Percentiles rank a stretch among this genome's conserved stretches.
These are phyloP conservation scores for Coemansia sp. DNA, from an alignment of 192 early-diverging fungal genomes.

Conservation along the genomic window DNA sequence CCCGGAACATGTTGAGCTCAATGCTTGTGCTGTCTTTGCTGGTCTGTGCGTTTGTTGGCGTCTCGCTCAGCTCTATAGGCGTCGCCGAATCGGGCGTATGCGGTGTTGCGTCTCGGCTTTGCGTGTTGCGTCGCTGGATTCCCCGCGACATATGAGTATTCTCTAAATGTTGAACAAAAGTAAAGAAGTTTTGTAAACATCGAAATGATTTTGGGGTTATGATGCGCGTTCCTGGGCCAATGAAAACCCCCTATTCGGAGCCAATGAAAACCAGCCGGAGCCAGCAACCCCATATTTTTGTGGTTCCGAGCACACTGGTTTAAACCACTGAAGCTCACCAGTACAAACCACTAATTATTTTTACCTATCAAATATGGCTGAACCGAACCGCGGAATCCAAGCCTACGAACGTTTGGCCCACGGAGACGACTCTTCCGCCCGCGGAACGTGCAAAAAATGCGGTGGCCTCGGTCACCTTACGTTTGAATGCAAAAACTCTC, in stretches of 20 bases:
- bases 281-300: no score
- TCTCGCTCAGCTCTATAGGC: not conserved
- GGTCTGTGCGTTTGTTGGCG: not conserved
- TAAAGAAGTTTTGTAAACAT: not conserved
- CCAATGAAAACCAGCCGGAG: no score
- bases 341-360: no score
- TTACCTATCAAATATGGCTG: conserved; percentile 10
- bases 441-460: conserved; percentile 54
- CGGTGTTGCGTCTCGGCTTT: conserved; percentile 1
- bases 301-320: no score
- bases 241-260: no score
- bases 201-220: no score
- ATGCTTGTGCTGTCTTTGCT: conserved; percentile 2
- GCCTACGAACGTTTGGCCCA: conserved; percentile 53
- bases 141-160: not conserved
- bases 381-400: conserved; percentile 45
- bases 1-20: not conserved
- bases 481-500: conserved; percentile 53
- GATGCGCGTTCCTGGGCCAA: no score
- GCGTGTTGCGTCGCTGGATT: conserved; percentile 4
- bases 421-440: conserved; percentile 27
- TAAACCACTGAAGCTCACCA: no score
- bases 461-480: conserved; percentile 54
- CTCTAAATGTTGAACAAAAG: not conserved
- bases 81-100: not conserved